Evolutionary conservation across 2,329 filamentous ascomycete species (phyloP), one percentile per base, ranked within the genome.

Genomic region (Aspergillus sp.): DNA sequence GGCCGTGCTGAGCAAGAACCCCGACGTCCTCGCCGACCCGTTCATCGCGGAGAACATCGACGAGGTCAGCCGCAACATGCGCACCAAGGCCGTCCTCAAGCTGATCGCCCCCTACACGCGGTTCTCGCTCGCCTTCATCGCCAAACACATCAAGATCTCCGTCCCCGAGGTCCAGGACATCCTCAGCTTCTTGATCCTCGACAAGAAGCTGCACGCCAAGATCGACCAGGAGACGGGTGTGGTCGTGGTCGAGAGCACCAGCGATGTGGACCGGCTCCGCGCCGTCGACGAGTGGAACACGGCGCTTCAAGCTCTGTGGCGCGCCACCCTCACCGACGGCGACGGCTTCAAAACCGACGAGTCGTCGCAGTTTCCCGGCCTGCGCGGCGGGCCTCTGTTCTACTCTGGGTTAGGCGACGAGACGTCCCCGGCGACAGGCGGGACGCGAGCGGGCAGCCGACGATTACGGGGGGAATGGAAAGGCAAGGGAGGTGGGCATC

Each of bases 1-100:
- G 73, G 85, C 83, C 50, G 91, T 96, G 35, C 79, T 99, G 51
- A 85, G 90, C 64, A 86, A 86, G 65, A 95, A 96, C 75, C 87
- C 86, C 65, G 94, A 96, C 67, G 86, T 99, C 22, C 80, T 97
- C 36, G 85, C 87, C 11, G 94, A 99, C 70, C 86, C 89, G 0
- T 99, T 97, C 75, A 99, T 99, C 63, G 93, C 93, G 24, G 94
- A 97, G 75, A 97, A 99, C 69, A 99, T 99, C 62, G 94, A 97
- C 72, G 94, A 99, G 75, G 93, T 99, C 52, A 99, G 93, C 48
- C 89, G 94, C 41, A 96, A 94, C 72, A 96, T 99, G 88, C 89
- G 94, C 50, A 97, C 92, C 60, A 96, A 96, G 79, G 93, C 92
- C 1, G 86, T 97, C 9, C 77, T 96, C 58, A 96, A 94, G 74